Evolutionary conservation across 179 eudicot species (phyloP).

Genomic region (Actinidia chinensis): DNA sequence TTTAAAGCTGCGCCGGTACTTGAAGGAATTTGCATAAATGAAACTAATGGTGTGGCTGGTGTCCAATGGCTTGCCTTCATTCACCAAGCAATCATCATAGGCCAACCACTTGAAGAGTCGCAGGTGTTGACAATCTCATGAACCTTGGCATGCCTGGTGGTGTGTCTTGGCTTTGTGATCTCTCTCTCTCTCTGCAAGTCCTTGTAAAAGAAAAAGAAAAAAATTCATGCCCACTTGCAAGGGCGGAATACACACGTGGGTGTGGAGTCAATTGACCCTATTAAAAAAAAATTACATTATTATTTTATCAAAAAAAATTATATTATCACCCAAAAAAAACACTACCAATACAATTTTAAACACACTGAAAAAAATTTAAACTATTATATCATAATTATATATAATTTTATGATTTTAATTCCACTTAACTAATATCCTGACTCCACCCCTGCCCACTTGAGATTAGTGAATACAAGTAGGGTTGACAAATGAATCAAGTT

Average conservation of each 20-base stretch:
- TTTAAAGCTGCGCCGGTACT: conserved; percentile 36
- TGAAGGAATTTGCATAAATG: conserved; percentile 38
- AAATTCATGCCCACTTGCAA: background rate
- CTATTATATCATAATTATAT: no score
- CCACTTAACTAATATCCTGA: no score
- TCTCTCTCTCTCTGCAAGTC: conserved; percentile 35
- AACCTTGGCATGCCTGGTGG: conserved; percentile 36
- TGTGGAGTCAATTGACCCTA: no score
- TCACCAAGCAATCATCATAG: conserved; percentile 41
- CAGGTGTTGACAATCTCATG: conserved; percentile 42
- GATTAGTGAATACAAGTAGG: no score
- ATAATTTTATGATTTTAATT: no score
- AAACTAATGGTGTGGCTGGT: conserved; percentile 30
- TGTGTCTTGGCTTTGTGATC: conserved; percentile 35
- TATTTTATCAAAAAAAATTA: no score
- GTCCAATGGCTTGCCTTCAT: conserved; percentile 33
- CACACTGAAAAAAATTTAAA: no score
- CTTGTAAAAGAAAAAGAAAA: conserved; percentile 4
- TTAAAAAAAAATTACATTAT: no score
- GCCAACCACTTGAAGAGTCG: conserved; percentile 34
- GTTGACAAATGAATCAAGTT: no score
- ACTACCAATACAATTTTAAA: no score
- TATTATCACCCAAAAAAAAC: background rate
- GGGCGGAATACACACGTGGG: background rate
- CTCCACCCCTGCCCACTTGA: no score